A percentile compares a stretch with the other conserved stretches of the same genome.
Evolutionary conservation across 805 yeast genomes (phyloP).

Genomic region (Saccharomycopsis vini): DNA sequence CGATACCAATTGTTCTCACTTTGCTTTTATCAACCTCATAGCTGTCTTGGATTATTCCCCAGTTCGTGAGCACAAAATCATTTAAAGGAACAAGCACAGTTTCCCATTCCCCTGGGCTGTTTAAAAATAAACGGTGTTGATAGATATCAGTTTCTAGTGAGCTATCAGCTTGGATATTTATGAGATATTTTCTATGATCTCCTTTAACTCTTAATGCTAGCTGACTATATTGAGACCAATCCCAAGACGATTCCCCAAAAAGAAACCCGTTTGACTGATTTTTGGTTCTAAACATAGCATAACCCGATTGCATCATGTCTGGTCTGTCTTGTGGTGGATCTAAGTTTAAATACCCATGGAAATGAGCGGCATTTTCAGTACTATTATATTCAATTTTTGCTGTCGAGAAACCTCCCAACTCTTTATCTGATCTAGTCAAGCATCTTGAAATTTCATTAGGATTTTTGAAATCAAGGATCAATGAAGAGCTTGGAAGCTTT

Average conservation of each 20-base stretch:
- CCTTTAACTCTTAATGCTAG: constrained; percentile 65
- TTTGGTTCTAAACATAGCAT: constrained; percentile 77
- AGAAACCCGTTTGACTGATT: constrained; percentile 44
- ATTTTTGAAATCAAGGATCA: constrained; percentile 52
- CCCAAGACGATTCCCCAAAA: constrained; percentile 41
- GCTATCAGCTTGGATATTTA: constrained; percentile 75
- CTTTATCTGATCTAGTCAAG: constrained; percentile 60
- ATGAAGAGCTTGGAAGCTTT: too few relatives aligned
- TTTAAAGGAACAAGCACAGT: constrained; percentile 69
- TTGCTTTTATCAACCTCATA: constrained; percentile 50
- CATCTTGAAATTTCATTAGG: constrained; percentile 41
- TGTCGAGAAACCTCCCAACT: constrained; percentile 71
- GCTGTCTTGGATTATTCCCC: constrained; percentile 61
- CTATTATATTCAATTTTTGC: constrained; percentile 38
- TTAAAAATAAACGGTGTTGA: constrained; percentile 71
- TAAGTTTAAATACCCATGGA: constrained; percentile 60
- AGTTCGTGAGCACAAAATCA: constrained; percentile 75
- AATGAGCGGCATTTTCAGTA: constrained; percentile 44
- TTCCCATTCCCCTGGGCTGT: constrained; percentile 73
- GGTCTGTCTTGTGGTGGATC: constrained; percentile 61
- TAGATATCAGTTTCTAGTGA: constrained; percentile 70
- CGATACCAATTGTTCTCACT: constrained; percentile 68
- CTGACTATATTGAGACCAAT: constrained; percentile 55
- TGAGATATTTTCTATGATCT: constrained; percentile 63
- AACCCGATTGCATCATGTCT: constrained; percentile 54